A percentile compares a stretch with the other conserved stretches of the same genome.
These are phyloP conservation scores for Incumbomyces delicatus DNA, from an alignment of 2,329 filamentous ascomycete species.

Conservation along the genomic window DNA sequence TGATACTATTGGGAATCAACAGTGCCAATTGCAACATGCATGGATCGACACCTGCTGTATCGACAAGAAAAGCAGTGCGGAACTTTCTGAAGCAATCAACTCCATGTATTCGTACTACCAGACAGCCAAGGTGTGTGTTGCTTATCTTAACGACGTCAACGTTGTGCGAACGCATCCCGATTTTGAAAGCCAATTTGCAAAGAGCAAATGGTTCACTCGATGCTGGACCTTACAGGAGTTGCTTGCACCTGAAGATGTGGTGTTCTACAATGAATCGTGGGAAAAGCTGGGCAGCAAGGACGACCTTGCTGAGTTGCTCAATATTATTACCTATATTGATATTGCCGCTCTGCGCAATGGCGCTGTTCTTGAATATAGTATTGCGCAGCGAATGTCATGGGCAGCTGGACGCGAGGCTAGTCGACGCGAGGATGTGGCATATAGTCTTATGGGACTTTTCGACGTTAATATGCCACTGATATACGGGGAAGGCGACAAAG, in stretches of 20 bases:
- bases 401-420: constrained; percentile 16
- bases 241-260: no score
- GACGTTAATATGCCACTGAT: constrained; percentile 12
- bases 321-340: no score
- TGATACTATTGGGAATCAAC: no score
- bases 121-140: constrained; percentile 13
- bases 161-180: no score
- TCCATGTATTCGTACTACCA: constrained; percentile 12
- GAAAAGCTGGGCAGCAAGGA: no score
- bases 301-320: no score
- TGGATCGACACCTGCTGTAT: constrained; percentile 21
- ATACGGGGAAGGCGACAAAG: constrained; percentile 7
- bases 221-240: no score
- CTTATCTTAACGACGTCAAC: constrained; percentile 14
- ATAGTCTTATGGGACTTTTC: constrained; percentile 22
- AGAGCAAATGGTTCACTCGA: no score
- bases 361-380: constrained; percentile 10
- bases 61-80: constrained; percentile 13
- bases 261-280: no score
- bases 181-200: no score
- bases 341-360: no score
- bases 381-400: constrained; percentile 22
- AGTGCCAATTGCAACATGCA: constrained; percentile 5
- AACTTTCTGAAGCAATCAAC: constrained; percentile 5
- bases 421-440: constrained; percentile 20